Base-by-base conservation (phyloP, 805 yeast genomes). In the Myxozyma nipponensis region DNA sequence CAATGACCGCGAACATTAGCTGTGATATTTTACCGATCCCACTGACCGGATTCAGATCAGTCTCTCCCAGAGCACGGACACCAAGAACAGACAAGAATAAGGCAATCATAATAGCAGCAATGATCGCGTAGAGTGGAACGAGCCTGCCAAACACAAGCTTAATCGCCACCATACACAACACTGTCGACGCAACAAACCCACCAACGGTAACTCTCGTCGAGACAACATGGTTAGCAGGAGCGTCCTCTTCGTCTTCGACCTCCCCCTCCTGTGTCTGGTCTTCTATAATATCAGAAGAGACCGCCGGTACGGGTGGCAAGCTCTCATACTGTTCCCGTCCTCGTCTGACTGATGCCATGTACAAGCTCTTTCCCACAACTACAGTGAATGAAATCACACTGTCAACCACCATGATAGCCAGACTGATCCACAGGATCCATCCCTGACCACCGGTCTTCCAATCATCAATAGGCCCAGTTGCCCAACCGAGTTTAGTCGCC, bases 391-490 rank as follows among this genome's bases (percentile, higher is more conserved):
- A 84, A 3, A 90, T 86, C 3, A 87, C 72, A 6, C 96, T 85
- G 64, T 91, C 98, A 44, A 87, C 82, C 18, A 91, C 87, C 98
- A 91, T 91, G 44, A 90, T 88, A 22, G 96, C 83, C 58, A 91
- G 75, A 65, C 95, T 82, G 47, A 89, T 74, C 98, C 98, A 91
- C 65, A 91, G 73, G 48, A 93, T 87, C 98, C 98, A 91, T 4
- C 98, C 98, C 64, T 91, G 96, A 0, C 90, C 86, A 2, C 98
- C 98, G 23, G 78, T 76, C 61, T 86, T 83, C 97, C 97, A 93
- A 68, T 89, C 95, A 63, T 85, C 93, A 1, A 87, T 79, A 2
- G 82, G 83, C 0, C 96, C 95, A 0, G 89, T 82, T 0, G 96
- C 95, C 97, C 98, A 93, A 3, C 82, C 84, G 53, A 70, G 66